phyloP scores from a whole-genome alignment of 2,329 filamentous ascomycete genomes.

The Cladosporium sphaerospermum region DNA sequence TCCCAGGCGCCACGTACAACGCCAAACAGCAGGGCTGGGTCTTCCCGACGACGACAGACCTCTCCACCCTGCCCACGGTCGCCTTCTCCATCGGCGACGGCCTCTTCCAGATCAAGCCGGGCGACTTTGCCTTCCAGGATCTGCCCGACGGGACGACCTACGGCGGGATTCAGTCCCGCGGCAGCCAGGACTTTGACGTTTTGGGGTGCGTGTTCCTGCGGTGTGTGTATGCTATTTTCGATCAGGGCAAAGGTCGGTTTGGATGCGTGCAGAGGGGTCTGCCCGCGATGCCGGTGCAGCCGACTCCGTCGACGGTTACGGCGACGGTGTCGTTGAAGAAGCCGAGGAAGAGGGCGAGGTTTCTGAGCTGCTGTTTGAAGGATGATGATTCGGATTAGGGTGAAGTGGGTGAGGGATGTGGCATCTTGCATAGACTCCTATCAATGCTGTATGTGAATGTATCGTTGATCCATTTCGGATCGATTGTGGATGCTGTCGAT shows the following conservation, averaged over 20 bases:
- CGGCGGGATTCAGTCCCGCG: conserved; percentile 60
- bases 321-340: not conserved
- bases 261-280: conserved; percentile 14
- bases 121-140: conserved; percentile 55
- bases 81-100: conserved; percentile 58
- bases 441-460: too few species aligned
- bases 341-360: not conserved
- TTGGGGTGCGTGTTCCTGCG: conserved; percentile 46
- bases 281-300: not conserved
- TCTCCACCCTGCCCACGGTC: conserved; percentile 53
- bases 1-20: conserved; percentile 51
- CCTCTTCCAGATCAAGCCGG: conserved; percentile 56
- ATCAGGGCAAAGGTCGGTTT: conserved; percentile 38
- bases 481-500: too few species aligned
- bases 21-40: conserved; percentile 55
- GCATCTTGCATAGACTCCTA: too few species aligned
- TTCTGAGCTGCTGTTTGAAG: not conserved
- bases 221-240: conserved; percentile 60
- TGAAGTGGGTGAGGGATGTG: not conserved
- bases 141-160: conserved; percentile 52
- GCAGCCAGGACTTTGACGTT: conserved; percentile 55
- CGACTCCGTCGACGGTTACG: not conserved
- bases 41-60: conserved; percentile 50
- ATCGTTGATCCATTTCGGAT: too few species aligned
- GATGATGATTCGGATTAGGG: not conserved